These are phyloP conservation scores for Cystofilobasidium ferigula DNA, from an alignment of 768 basidiomycete genomes.

Conservation along the genomic window DNA sequence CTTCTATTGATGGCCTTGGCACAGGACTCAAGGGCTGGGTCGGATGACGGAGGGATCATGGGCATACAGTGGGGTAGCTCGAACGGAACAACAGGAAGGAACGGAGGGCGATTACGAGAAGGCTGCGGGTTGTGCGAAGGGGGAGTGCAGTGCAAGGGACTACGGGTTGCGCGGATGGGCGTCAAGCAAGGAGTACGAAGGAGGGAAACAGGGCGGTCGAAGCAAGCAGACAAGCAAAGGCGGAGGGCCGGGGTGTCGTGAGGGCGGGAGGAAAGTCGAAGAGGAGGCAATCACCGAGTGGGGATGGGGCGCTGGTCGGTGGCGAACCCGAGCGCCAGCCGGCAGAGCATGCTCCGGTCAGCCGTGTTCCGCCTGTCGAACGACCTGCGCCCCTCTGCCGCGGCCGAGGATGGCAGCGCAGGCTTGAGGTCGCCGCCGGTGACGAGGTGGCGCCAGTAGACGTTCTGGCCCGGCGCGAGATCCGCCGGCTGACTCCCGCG, in stretches of 20 bases:
- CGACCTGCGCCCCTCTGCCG: background rate
- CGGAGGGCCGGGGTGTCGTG: too few species aligned
- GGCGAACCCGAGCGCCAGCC: background rate
- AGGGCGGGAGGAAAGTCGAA: too few species aligned
- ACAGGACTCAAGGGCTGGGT: too few species aligned
- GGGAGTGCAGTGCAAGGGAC: too few species aligned
- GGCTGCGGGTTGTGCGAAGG: too few species aligned
- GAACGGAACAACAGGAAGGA: too few species aligned
- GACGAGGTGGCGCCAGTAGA: conserved; percentile 20
- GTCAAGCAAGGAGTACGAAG: too few species aligned
- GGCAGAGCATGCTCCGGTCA: background rate
- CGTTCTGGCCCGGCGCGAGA: conserved; percentile 10
- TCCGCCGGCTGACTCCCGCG: background rate
- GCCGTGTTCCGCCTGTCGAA: background rate
- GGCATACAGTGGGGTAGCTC: too few species aligned
- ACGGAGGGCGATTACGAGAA: too few species aligned
- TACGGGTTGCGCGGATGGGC: too few species aligned
- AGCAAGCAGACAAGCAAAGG: background rate
- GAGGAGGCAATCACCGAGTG: too few species aligned
- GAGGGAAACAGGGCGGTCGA: background rate
- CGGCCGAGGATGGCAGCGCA: background rate
- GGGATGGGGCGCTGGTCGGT: too few species aligned
- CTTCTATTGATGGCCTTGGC: conserved; percentile 2
- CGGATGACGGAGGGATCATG: background rate
- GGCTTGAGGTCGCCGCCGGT: conserved; percentile 9